phyloP scores from a whole-genome alignment of 768 basidiomycete species.

The Hysterangium stoloniferum region DNA sequence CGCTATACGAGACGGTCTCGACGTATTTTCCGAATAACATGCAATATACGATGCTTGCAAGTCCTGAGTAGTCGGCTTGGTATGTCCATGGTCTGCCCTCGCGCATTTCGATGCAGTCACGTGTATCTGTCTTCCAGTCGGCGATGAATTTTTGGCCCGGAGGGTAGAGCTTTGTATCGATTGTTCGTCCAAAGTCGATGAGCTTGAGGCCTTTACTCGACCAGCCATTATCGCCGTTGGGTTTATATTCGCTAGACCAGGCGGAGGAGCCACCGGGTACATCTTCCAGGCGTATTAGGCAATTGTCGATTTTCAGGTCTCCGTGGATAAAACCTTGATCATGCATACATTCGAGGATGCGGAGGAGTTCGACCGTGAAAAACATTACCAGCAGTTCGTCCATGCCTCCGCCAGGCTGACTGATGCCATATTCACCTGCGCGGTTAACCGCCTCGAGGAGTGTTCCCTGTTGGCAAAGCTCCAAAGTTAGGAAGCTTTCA shows the following conservation, averaged over 20 bases:
- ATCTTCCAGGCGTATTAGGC: conserved; percentile 85
- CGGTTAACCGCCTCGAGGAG: conserved; percentile 89
- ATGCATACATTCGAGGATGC: conserved; percentile 78
- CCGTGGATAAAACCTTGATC: conserved; percentile 85
- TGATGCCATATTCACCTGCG: conserved; percentile 64
- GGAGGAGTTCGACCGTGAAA: conserved; percentile 87
- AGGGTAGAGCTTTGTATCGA: conserved; percentile 81
- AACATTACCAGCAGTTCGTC: conserved; percentile 94
- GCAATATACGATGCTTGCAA: conserved; percentile 90
- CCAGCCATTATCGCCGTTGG: conserved; percentile 81
- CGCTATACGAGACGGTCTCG: conserved; percentile 52
- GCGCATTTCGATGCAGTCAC: conserved; percentile 89
- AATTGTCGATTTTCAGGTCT: conserved; percentile 99
- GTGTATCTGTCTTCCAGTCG: conserved; percentile 83
- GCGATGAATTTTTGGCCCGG: conserved; percentile 70
- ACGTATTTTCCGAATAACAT: conserved; percentile 97
- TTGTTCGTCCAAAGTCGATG: conserved; percentile 96
- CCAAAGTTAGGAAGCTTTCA: conserved; percentile 85
- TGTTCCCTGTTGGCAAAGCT: conserved; percentile 85
- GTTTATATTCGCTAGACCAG: conserved; percentile 73
- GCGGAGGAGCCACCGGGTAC: conserved; percentile 60
- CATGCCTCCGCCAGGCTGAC: conserved; percentile 65
- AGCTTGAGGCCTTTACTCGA: conserved; percentile 77
- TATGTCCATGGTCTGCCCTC: conserved; percentile 84
- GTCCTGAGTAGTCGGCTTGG: conserved; percentile 95